Base-by-base conservation (phyloP, 352 stramenopile genomes). In the Globisporangium yorkense region DNA sequence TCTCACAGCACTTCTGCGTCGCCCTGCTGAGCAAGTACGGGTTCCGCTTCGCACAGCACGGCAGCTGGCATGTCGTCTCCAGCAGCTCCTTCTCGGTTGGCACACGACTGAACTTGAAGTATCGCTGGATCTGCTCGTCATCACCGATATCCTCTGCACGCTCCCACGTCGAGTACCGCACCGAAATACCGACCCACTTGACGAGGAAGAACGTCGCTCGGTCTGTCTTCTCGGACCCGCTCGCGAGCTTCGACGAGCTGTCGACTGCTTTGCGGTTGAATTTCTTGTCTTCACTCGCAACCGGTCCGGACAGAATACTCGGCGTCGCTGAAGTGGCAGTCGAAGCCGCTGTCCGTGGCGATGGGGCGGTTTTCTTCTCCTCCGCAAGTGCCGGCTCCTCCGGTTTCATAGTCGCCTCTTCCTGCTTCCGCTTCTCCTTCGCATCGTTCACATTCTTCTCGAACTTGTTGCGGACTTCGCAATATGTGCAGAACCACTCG, bases 161-260 rank as follows among this genome's bases (percentile, higher is more conserved):
- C 55, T 96, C 87, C 87, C 87, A 96, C 21, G 87, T 96, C 40
- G 84, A 94, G 49, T 85, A 94, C 48, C 84, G 76, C 54, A 94
- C 83, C 12, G 87, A 94, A 27, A 94, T 57, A 18, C 83, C 84
- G 35, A 93, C 65, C 87, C 87, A 96, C 66, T 96, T 93, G 33
- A 96, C 84, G 16, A 96, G 59, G 53, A 94, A 96, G 65, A 94
- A 90, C 1, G 86, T 96, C 40, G 77, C 78, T 9, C 68, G 74
- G 57, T 71, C 67, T 33, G 49, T 39, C 29, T 49, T 54, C 4
- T 39, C 29, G 3, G 48, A 35, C 15, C 57, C 31, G 43, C 57
- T 53, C 18, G 21, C 41, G 63, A 57, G 52, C 40, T 59, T 44
- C 54, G 49, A 70, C n/a, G 60, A 56, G 50, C 27, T 68, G 15